Evolutionary conservation across 352 stramenopile genomes (phyloP), one percentile per base, ranked within the genome.

Genomic region (Phytophthora capsici): DNA sequence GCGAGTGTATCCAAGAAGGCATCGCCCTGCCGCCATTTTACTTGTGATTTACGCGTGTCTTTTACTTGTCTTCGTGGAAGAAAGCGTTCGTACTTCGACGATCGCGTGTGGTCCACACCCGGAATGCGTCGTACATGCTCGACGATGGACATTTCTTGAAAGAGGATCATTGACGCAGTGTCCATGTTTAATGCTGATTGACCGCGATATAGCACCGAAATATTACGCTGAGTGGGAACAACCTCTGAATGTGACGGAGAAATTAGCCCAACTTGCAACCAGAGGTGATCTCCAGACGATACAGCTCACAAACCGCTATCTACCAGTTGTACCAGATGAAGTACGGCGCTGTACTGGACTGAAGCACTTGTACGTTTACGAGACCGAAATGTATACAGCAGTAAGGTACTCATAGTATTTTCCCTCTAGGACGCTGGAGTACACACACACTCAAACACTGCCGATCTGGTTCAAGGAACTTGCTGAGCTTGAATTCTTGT

Each of bases 151-250:
- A 17, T 28, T 66, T 36, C 12, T 61, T 2, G 49, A 73, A 2
- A 46, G 41, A 2, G 32, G 38, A 17, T 63, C 34, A 0, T 6
- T 66, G 20, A 65, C 37, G 4, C 54, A 79, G 17, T 87, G 76
- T n/a, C 73, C 73, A 3, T 85, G 78, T 23, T 53, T 85, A 10
- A 58, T 74, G 6, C 57, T 77, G 45, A 76, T 85, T 43, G 75
- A 84, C 36, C 45, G 56, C 12, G 43, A 77, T 13, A 23, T 52
- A 0, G 68, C 56, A 0, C 51, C 54, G 2, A 70, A 44, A 4
- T 64, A 47, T 8, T 78, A 59, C 43, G 65, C 69, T 3, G 61
- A 71, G n/a, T 86, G 77, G 77, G n/a, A 66, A 14, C 30, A 54
- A 1, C 72, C 74, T 4, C 22, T 17, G 1, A 66, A 80, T 38